phyloP scores from a whole-genome alignment of 2,329 filamentous ascomycete species.

The Alternaria atra region DNA sequence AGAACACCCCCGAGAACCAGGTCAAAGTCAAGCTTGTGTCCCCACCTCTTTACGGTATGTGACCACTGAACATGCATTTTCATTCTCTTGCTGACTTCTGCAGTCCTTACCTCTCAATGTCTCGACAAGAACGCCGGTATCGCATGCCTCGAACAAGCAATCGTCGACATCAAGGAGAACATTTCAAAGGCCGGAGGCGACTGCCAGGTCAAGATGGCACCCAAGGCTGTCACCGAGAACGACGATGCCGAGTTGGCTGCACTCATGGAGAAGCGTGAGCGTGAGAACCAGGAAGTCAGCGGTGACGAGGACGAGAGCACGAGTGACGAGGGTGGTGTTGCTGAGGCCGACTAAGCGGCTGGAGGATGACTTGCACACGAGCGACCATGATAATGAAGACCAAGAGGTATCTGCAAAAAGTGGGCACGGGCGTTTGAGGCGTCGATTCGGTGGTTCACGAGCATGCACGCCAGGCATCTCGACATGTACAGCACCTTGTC shows the following conservation, averaged over 20 bases:
- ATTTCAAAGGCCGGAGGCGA: conserved; percentile 82
- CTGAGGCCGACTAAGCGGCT: conserved; percentile 45
- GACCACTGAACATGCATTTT: neutral
- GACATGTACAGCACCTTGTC: conserved; percentile 24
- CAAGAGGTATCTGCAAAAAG: conserved; percentile 32
- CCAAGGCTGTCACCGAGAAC: conserved; percentile 98
- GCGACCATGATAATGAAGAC: conserved; percentile 25
- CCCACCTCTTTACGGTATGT: conserved; percentile 79
- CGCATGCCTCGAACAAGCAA: conserved; percentile 83
- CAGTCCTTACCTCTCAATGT: conserved; percentile 90
- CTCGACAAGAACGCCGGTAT: conserved; percentile 92
- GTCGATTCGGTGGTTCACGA: conserved; percentile 25
- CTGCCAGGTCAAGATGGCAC: conserved; percentile 95
- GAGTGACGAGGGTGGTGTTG: conserved; percentile 79
- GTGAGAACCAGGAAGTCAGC: conserved; percentile 97
- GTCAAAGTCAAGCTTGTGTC: conserved; percentile 99
- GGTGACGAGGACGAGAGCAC: conserved; percentile 96
- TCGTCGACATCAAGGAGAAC: conserved; percentile 81
- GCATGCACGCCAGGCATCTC: conserved; percentile 28
- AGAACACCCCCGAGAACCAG: conserved; percentile 90
- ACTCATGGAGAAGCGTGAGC: conserved; percentile 98
- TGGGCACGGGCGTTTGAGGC: conserved; percentile 41
- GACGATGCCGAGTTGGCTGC: conserved; percentile 97
- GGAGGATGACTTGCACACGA: conserved; percentile 20
- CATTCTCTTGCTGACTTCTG: conserved; percentile 21